These are phyloP conservation scores for Eragrostis nindensis DNA, from an alignment of 176 grass and related monocot species.

Conservation along the genomic window DNA sequence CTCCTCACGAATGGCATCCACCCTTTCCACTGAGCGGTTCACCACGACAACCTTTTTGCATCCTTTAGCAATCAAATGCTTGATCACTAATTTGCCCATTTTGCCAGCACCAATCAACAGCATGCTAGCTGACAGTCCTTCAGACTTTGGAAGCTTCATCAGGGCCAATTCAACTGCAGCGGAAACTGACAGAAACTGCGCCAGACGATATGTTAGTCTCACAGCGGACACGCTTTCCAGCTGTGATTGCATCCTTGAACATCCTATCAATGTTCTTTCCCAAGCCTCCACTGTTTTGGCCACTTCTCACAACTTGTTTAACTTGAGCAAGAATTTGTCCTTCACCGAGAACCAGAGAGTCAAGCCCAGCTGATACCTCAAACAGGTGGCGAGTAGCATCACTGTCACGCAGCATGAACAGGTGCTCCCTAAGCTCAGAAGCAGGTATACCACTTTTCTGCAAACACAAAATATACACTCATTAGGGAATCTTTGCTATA, in stretches of 20 bases:
- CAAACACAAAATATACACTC: neutral
- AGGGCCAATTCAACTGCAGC: conserved; percentile 88
- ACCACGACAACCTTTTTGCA: conserved; percentile 85
- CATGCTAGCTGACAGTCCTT: conserved; percentile 69
- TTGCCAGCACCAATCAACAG: conserved; percentile 84
- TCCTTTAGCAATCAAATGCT: conserved; percentile 86
- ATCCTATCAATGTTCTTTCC: conserved; percentile 96
- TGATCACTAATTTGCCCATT: conserved; percentile 92
- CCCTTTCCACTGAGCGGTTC: conserved; percentile 86
- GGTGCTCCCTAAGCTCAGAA: conserved; percentile 77
- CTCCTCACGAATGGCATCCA: conserved; percentile 70
- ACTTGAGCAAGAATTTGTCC: conserved; percentile 91
- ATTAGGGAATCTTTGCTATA: conserved; percentile 40
- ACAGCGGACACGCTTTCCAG: conserved; percentile 80
- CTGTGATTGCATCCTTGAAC: conserved; percentile 97
- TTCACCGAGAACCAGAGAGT: conserved; percentile 88
- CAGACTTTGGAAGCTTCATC: conserved; percentile 80
- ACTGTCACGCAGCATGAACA: conserved; percentile 84
- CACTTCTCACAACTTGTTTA: conserved; percentile 86
- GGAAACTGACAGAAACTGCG: conserved; percentile 94
- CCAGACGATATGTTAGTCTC: conserved; percentile 90
- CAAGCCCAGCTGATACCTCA: conserved; percentile 85
- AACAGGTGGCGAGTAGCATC: conserved; percentile 84
- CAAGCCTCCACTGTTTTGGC: conserved; percentile 75
- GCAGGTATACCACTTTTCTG: conserved; percentile 87